Percentiles rank a stretch among this genome's conserved stretches.
These are phyloP conservation scores for Verticillium tricorpus DNA, from an alignment of 2,329 filamentous ascomycete species.

Conservation along the genomic window DNA sequence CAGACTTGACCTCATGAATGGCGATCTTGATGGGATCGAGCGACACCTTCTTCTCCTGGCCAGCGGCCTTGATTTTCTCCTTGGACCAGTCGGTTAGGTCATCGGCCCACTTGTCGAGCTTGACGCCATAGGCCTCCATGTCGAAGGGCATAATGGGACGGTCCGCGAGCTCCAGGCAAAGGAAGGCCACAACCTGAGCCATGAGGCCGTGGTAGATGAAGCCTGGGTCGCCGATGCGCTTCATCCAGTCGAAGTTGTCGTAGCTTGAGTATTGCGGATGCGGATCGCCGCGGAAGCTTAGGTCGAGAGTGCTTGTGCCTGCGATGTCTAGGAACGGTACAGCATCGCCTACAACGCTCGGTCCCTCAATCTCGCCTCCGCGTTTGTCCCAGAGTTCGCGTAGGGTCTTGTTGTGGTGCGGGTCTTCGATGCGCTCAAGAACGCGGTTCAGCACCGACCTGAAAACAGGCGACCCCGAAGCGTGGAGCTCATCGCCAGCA, in stretches of 20 bases:
- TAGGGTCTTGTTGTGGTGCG: conserved; percentile 65
- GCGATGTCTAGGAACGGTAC: conserved; percentile 89
- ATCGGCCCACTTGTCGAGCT: conserved; percentile 60
- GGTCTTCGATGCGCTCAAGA: conserved; percentile 70
- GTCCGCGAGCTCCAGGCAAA: conserved; percentile 83
- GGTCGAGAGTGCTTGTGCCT: conserved; percentile 81
- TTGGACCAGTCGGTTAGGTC: conserved; percentile 39
- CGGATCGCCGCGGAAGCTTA: conserved; percentile 65
- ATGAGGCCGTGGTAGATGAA: conserved; percentile 78
- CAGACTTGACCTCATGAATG: conserved; percentile 52
- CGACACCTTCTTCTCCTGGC: conserved; percentile 34
- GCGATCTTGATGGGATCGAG: conserved; percentile 60
- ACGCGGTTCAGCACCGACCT: conserved; percentile 66
- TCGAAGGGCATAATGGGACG: conserved; percentile 79
- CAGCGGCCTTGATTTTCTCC: conserved; percentile 55
- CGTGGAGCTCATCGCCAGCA: conserved; percentile 68
- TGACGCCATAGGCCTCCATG: conserved; percentile 65
- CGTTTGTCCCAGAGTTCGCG: conserved; percentile 70
- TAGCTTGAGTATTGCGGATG: conserved; percentile 81
- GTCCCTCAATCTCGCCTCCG: conserved; percentile 52
- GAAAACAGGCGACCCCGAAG: conserved; percentile 77
- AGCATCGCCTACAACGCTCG: conserved; percentile 73
- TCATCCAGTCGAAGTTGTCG: conserved; percentile 86
- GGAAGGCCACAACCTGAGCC: conserved; percentile 71
- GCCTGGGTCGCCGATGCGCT: conserved; percentile 71